Evolutionary conservation across 768 basidiomycete species (phyloP).

Genomic region (Paxillus involutus): DNA sequence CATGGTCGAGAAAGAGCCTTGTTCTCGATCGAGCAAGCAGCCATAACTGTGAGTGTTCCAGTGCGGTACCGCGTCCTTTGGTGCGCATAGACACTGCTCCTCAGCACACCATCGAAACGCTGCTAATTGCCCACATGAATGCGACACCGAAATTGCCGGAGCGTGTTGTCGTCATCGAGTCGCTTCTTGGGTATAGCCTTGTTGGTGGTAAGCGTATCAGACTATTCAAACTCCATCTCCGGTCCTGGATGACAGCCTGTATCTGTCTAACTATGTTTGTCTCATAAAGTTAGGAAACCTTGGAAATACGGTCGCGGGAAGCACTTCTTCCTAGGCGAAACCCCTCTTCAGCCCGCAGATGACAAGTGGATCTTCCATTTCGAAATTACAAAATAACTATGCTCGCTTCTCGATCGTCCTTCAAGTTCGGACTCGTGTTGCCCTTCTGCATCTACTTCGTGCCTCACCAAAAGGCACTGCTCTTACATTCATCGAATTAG

Average conservation of each 20-base stretch:
- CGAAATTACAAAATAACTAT: conserved; percentile 5
- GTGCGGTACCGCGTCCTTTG: neutral
- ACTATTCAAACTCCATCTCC: neutral
- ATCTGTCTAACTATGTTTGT: conserved; percentile 5
- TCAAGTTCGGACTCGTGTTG: neutral
- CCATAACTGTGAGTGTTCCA: conserved; percentile 20
- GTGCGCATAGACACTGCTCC: neutral
- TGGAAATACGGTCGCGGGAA: conserved; percentile 31
- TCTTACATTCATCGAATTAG: neutral
- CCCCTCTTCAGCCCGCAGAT: conserved; percentile 17
- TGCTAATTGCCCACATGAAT: conserved; percentile 20
- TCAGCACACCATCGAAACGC: conserved; percentile 26
- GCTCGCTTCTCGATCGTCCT: neutral
- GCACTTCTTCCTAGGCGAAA: conserved; percentile 21
- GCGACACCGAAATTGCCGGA: conserved; percentile 12
- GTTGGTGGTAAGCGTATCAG: conserved; percentile 15
- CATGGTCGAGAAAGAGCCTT: neutral
- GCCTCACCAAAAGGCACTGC: neutral
- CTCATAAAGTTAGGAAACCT: conserved; percentile 19
- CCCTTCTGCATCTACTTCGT: neutral
- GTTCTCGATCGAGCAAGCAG: conserved; percentile 8
- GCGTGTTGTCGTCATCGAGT: conserved; percentile 11
- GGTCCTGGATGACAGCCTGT: no score
- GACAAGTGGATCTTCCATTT: conserved; percentile 30
- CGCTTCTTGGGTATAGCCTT: conserved; percentile 15